Evolutionary conservation across 768 basidiomycete species (phyloP).

Genomic region (Pisolithus tinctorius): DNA sequence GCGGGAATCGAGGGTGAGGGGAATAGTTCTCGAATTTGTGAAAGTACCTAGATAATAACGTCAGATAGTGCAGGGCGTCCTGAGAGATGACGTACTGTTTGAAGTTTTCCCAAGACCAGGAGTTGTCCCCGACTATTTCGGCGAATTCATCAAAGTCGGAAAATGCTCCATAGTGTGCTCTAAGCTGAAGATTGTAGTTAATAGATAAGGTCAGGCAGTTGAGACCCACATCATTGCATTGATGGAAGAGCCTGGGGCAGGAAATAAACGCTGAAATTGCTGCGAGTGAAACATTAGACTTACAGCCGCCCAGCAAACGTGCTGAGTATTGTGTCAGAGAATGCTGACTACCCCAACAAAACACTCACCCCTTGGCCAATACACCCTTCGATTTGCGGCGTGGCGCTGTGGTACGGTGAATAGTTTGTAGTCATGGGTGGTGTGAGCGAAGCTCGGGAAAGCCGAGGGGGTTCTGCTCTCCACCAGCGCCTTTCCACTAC

Average conservation of each 20-base stretch:
- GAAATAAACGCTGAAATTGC: not conserved
- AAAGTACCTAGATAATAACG: constrained; percentile 45
- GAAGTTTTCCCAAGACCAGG: constrained; percentile 53
- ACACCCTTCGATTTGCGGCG: constrained; percentile 40
- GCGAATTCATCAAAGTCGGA: constrained; percentile 69
- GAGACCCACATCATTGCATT: constrained; percentile 47
- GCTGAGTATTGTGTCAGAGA: constrained; percentile 26
- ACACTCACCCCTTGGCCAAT: constrained; percentile 61
- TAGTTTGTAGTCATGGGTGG: constrained; percentile 46
- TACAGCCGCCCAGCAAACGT: constrained; percentile 70
- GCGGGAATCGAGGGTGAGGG: constrained; percentile 43
- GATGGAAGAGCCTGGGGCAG: constrained; percentile 46
- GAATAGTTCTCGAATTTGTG: constrained; percentile 58
- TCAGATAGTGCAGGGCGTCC: not conserved
- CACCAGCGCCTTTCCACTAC: constrained; percentile 38
- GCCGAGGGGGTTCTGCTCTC: constrained; percentile 40
- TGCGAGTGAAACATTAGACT: constrained; percentile 17
- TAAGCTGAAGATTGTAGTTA: constrained; percentile 7
- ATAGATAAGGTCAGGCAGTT: not conserved
- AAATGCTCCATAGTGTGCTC: constrained; percentile 57
- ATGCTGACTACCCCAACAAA: not conserved
- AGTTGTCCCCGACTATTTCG: constrained; percentile 41
- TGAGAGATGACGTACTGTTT: constrained; percentile 30
- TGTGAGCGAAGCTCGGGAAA: constrained; percentile 35
- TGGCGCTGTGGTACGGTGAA: constrained; percentile 50